Evolutionary conservation across 2,329 filamentous ascomycete genomes (phyloP).

Genomic region (Fusarium chaquense): DNA sequence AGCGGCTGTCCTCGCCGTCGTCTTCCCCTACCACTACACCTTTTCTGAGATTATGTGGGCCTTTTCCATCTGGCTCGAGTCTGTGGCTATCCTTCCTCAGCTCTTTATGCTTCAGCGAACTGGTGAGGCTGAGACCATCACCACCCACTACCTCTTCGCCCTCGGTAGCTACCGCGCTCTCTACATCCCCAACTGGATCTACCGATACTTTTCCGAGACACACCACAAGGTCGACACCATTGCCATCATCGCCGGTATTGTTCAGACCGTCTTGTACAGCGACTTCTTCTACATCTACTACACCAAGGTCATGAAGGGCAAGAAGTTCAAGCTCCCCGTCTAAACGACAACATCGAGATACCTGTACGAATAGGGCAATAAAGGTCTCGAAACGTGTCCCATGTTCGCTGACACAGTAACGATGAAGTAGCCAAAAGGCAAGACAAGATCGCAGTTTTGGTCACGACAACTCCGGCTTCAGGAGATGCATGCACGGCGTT

Average conservation of each 20-base stretch:
- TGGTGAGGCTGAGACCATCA: conserved; percentile 99
- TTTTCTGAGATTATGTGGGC: conserved; percentile 92
- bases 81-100: conserved; percentile 95
- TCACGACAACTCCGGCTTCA: conserved; percentile 42
- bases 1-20: conserved; percentile 79
- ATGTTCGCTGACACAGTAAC: conserved; percentile 25
- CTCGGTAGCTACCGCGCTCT: conserved; percentile 90
- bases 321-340: conserved; percentile 88
- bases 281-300: conserved; percentile 99
- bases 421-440: conserved; percentile 36
- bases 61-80: conserved; percentile 98
- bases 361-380: conserved; percentile 26
- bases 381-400: conserved; percentile 21
- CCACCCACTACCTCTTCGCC: conserved; percentile 96
- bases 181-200: conserved; percentile 99
- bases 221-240: conserved; percentile 84
- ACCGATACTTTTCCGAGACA: conserved; percentile 82
- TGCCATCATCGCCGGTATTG: conserved; percentile 85
- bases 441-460: conserved; percentile 31
- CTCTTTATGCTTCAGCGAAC: conserved; percentile 98
- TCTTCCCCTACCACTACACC: conserved; percentile 89
- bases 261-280: conserved; percentile 96
- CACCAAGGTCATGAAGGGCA: conserved; percentile 90
- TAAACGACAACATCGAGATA: conserved; percentile 56
- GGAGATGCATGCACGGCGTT: conserved; percentile 52